A percentile compares a stretch with the other conserved stretches of the same genome.
Conservation (phyloP, 169 alveolate genomes). For the Toxoplasma gondii region DNA sequence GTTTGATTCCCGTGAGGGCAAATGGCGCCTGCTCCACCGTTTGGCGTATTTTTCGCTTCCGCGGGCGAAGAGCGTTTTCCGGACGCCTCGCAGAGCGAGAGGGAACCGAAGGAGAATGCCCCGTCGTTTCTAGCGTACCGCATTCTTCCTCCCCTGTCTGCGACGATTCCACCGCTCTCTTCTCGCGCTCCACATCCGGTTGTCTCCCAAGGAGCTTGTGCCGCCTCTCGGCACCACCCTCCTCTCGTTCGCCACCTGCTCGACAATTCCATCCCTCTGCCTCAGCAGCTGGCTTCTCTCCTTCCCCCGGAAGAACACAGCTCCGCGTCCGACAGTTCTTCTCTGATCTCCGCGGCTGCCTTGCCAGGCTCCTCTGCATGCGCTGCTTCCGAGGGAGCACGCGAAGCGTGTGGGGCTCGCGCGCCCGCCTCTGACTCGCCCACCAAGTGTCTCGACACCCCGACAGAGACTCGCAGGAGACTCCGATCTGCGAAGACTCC, state of each 20-base stretch:
- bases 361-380: not conserved
- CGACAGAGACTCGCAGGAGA: too few relatives aligned
- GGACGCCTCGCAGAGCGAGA: not conserved
- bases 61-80: not conserved
- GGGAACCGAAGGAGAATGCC: not conserved
- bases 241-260: slow-evolving; percentile 13
- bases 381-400: not conserved
- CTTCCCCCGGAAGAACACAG: not conserved
- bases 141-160: not conserved
- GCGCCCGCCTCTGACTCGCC: too few relatives aligned
- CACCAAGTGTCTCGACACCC: too few relatives aligned
- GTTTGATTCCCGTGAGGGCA: too few relatives aligned
- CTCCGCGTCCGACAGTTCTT: too few relatives aligned
- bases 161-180: not conserved
- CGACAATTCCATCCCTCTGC: not conserved
- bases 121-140: not conserved
- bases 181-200: not conserved
- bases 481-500: too few relatives aligned
- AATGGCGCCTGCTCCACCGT: not conserved
- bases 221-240: not conserved
- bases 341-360: too few relatives aligned
- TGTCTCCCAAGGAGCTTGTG: not conserved
- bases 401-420: not conserved
- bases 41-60: not conserved
- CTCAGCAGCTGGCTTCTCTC: not conserved